A percentile compares a stretch with the other conserved stretches of the same genome.
These are phyloP conservation scores for Pichia californica DNA, from an alignment of 805 yeast genomes.

Conservation along the genomic window DNA sequence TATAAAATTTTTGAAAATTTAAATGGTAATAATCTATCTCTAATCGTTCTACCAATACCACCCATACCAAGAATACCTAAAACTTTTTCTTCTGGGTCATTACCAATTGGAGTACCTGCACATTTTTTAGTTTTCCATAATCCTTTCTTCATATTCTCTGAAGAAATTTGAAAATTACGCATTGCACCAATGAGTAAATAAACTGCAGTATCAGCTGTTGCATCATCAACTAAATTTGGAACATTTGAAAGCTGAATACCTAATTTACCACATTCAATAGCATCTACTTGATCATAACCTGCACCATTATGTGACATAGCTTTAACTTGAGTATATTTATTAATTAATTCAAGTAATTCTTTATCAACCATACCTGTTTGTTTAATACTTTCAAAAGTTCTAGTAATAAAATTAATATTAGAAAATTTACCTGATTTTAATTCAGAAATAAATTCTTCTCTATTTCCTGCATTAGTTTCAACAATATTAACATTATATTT, in stretches of 20 bases:
- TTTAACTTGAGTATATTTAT: constrained; percentile 30
- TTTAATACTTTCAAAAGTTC: constrained; percentile 35
- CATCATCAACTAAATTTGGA: constrained; percentile 44
- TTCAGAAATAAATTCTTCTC: constrained; percentile 36
- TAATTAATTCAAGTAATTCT: constrained; percentile 34
- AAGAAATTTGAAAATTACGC: constrained; percentile 57
- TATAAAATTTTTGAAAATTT: constrained; percentile 68
- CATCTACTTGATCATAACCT: constrained; percentile 51
- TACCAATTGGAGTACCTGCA: constrained; percentile 58
- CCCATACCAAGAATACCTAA: constrained; percentile 87
- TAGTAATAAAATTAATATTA: constrained; percentile 34
- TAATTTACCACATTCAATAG: constrained; percentile 32
- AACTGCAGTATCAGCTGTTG: constrained; percentile 53
- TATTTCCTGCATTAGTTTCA: constrained; percentile 33
- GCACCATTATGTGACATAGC: constrained; percentile 48
- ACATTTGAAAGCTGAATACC: constrained; percentile 47
- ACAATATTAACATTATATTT: constrained; percentile 39
- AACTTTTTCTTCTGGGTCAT: constrained; percentile 67
- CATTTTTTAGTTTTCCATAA: constrained; percentile 48
- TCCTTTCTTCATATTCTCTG: constrained; percentile 46
- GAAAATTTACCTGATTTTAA: constrained; percentile 30
- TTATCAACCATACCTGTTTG: constrained; percentile 39
- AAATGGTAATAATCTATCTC: constrained; percentile 66
- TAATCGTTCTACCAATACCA: constrained; percentile 80
- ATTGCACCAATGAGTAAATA: constrained; percentile 45